phyloP scores from a whole-genome alignment of 2,329 filamentous ascomycete genomes.

The Thelonectria blattea region DNA sequence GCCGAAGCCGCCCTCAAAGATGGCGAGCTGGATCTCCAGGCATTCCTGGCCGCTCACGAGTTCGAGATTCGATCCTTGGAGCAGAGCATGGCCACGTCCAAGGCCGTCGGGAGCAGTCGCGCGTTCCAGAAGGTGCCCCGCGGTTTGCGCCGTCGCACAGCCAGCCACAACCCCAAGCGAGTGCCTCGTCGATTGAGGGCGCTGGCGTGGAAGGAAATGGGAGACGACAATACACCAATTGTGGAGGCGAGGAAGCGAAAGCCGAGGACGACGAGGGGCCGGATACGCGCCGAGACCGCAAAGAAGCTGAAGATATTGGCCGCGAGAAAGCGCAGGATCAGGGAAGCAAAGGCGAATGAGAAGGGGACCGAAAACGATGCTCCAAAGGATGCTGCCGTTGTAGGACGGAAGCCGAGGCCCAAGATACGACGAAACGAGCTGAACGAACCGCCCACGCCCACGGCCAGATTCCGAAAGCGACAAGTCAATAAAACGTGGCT shows the following conservation, averaged over 20 bases:
- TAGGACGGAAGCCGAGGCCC: slow-evolving; percentile 53
- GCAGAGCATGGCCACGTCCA: slow-evolving; percentile 78
- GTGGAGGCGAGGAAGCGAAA: slow-evolving; percentile 70
- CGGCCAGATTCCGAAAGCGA: slow-evolving; percentile 79
- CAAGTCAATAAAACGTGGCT: slow-evolving; percentile 92
- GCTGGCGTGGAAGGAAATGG: slow-evolving; percentile 76
- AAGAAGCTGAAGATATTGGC: slow-evolving; percentile 71
- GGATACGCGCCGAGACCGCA: slow-evolving; percentile 77
- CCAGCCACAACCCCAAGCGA: slow-evolving; percentile 92
- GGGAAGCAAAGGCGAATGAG: slow-evolving; percentile 39
- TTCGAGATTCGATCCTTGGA: slow-evolving; percentile 90
- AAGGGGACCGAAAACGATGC: slow-evolving; percentile 24
- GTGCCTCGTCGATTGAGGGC: slow-evolving; percentile 79
- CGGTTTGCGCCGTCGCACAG: slow-evolving; percentile 82
- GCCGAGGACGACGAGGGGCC: slow-evolving; percentile 61
- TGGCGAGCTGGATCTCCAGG: slow-evolving; percentile 84
- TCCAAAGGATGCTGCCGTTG: slow-evolving; percentile 23
- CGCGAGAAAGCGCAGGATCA: slow-evolving; percentile 58
- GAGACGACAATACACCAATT: slow-evolving; percentile 87
- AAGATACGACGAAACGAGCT: slow-evolving; percentile 75
- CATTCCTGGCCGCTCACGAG: slow-evolving; percentile 84
- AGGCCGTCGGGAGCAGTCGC: slow-evolving; percentile 64
- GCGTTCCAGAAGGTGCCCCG: slow-evolving; percentile 93
- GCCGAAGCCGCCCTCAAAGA: slow-evolving; percentile 61
- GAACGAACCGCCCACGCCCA: slow-evolving; percentile 62